A percentile compares a stretch with the other conserved stretches of the same genome.
phyloP scores from a whole-genome alignment of 768 basidiomycete species.

The Lepiota venenata region DNA sequence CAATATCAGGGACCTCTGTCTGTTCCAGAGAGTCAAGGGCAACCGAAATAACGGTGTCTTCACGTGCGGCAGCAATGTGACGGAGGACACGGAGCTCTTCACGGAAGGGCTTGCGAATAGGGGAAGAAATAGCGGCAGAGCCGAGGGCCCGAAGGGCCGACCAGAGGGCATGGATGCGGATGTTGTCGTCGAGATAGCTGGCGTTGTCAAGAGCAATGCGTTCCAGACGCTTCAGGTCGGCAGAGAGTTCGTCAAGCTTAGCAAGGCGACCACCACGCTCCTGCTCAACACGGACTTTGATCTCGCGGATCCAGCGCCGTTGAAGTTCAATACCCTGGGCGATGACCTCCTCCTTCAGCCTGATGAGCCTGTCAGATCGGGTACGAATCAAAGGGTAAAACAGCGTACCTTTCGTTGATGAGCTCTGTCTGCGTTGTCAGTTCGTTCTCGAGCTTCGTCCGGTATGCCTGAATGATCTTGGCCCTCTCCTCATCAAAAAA shows the following conservation, averaged over 20 bases:
- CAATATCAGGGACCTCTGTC: conserved; percentile 73
- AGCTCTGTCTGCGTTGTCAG: conserved; percentile 85
- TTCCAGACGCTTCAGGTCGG: conserved; percentile 87
- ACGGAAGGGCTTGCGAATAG: conserved; percentile 80
- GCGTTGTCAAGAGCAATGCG: conserved; percentile 91
- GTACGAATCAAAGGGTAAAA: background rate
- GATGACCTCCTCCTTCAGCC: conserved; percentile 91
- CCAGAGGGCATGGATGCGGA: conserved; percentile 90
- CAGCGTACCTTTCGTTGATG: conserved; percentile 85
- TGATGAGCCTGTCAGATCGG: conserved; percentile 24
- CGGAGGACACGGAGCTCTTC: conserved; percentile 84
- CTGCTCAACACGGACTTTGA: conserved; percentile 93
- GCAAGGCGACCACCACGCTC: conserved; percentile 95
- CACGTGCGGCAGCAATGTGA: conserved; percentile 65
- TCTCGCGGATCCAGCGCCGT: conserved; percentile 92
- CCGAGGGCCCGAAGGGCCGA: conserved; percentile 83
- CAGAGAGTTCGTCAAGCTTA: conserved; percentile 90
- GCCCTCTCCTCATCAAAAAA: conserved; percentile 77
- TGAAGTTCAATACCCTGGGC: conserved; percentile 98
- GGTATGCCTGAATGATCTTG: conserved; percentile 72
- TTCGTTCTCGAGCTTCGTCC: conserved; percentile 83
- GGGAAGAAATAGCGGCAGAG: conserved; percentile 58
- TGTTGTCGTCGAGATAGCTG: conserved; percentile 87
- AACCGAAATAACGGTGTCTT: conserved; percentile 64
- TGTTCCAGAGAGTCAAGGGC: conserved; percentile 67